These are phyloP conservation scores for Mesotaenium endlicherianum DNA, from an alignment of 139 green algal species.

Conservation along the genomic window DNA sequence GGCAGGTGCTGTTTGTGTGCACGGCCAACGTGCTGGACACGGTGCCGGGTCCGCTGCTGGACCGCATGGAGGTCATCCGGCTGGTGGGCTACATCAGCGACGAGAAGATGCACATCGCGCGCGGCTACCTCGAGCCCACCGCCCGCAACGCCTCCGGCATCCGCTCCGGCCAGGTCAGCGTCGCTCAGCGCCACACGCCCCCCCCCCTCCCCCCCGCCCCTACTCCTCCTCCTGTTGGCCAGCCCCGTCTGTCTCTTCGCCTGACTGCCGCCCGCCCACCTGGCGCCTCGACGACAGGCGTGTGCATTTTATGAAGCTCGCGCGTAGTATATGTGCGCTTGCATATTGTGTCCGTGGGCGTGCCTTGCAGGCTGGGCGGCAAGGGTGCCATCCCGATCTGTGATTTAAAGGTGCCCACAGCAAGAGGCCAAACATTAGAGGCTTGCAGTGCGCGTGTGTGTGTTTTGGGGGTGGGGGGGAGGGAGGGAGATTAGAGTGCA, in stretches of 20 bases:
- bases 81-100: slow-evolving; percentile 86
- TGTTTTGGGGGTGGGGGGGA: no score
- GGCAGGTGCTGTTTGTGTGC: slow-evolving; percentile 85
- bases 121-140: slow-evolving; percentile 85
- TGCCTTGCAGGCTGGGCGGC: no score
- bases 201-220: background rate
- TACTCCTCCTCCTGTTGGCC: background rate
- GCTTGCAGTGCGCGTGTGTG: no score
- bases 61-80: slow-evolving; percentile 94
- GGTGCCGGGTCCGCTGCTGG: slow-evolving; percentile 89
- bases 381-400: no score
- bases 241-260: background rate
- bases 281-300: no score
- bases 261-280: background rate
- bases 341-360: no score
- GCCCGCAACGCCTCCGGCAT: slow-evolving; percentile 72
- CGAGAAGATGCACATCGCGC: slow-evolving; percentile 91
- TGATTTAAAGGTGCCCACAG: no score
- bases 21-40: slow-evolving; percentile 95
- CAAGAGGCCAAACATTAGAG: no score
- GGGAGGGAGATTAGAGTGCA: no score
- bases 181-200: background rate
- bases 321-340: no score
- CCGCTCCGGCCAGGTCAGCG: slow-evolving; percentile 47
- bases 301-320: no score